phyloP scores from a whole-genome alignment of 495 filamentous ascomycete genomes.

The Pseudevernia furfuracea region DNA sequence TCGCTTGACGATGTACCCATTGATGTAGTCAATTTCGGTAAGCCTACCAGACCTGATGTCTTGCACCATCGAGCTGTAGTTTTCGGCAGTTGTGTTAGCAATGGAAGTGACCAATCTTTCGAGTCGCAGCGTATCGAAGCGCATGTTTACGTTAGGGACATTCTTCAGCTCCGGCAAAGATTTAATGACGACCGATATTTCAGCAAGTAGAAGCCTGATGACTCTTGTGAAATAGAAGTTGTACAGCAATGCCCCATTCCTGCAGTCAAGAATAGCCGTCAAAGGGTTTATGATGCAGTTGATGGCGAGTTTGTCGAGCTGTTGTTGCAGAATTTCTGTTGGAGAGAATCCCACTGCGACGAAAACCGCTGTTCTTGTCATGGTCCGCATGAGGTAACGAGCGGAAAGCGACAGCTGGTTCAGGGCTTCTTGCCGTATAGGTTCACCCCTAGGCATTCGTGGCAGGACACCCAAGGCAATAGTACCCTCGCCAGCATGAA shows the following conservation, averaged over 20 bases:
- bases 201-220: slow-evolving; percentile 56
- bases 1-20: slow-evolving; percentile 69
- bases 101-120: slow-evolving; percentile 49
- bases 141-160: slow-evolving; percentile 48
- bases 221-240: slow-evolving; percentile 48
- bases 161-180: slow-evolving; percentile 59
- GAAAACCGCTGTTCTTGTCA: slow-evolving; percentile 44
- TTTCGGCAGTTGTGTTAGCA: slow-evolving; percentile 53
- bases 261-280: slow-evolving; percentile 61
- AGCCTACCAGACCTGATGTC: slow-evolving; percentile 54
- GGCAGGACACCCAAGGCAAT: slow-evolving; percentile 51
- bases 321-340: slow-evolving; percentile 41
- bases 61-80: slow-evolving; percentile 74
- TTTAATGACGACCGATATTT: slow-evolving; percentile 56
- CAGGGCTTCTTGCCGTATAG: slow-evolving; percentile 8
- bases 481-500: slow-evolving; percentile 56
- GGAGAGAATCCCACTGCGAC: slow-evolving; percentile 42
- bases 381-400: slow-evolving; percentile 41
- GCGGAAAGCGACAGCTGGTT: slow-evolving; percentile 28
- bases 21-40: slow-evolving; percentile 79
- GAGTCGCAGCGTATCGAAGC: slow-evolving; percentile 50
- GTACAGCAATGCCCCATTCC: slow-evolving; percentile 65
- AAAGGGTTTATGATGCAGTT: slow-evolving; percentile 78
- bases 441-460: slow-evolving; percentile 12
- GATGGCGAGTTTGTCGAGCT: slow-evolving; percentile 74